Conservation (phyloP, 1,284 basidiomycete genomes). For the Fistulina hepatica region DNA sequence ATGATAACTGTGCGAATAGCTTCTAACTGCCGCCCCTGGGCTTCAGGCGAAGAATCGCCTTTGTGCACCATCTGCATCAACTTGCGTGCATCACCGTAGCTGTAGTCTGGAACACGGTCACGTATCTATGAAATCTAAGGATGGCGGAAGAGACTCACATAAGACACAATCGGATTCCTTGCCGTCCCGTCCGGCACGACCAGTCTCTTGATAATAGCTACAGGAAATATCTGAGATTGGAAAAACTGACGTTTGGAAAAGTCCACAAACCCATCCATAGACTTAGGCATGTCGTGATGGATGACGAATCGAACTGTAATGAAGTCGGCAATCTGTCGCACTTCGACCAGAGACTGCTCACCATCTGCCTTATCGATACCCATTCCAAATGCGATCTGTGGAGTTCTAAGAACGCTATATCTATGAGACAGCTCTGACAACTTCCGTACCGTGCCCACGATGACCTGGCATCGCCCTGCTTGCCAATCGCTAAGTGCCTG, state of each 20-base stretch:
- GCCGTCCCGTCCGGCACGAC: slow-evolving; percentile 39
- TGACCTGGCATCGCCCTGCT: slow-evolving; percentile 60
- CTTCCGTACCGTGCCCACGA: slow-evolving; percentile 73
- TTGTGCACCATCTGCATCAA: slow-evolving; percentile 31
- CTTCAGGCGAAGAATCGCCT: slow-evolving; percentile 19
- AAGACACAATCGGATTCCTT: slow-evolving; percentile 34
- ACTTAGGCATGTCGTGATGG: slow-evolving; percentile 35
- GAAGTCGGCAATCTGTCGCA: slow-evolving; percentile 1
- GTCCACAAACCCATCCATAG: slow-evolving; percentile 31
- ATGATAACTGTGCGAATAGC: slow-evolving; percentile 38
- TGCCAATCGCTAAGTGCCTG: slow-evolving; percentile 70
- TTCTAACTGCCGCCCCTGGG: slow-evolving; percentile 28
- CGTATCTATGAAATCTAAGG: slow-evolving; percentile 1
- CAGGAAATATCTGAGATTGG: neutral
- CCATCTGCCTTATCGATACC: slow-evolving; percentile 82
- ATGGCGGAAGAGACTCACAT: slow-evolving; percentile 23
- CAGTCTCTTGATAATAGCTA: slow-evolving; percentile 42
- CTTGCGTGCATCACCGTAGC: slow-evolving; percentile 26
- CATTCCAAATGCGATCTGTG: slow-evolving; percentile 89
- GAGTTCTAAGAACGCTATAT: slow-evolving; percentile 9
- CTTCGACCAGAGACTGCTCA: slow-evolving; percentile 13
- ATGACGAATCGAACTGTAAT: slow-evolving; percentile 37
- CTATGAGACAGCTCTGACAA: slow-evolving; percentile 3
- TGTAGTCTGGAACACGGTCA: slow-evolving; percentile 24
- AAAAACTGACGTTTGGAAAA: neutral